phyloP scores from a whole-genome alignment of 108 stramenopile species.

The Cyclotella distinguenda region DNA sequence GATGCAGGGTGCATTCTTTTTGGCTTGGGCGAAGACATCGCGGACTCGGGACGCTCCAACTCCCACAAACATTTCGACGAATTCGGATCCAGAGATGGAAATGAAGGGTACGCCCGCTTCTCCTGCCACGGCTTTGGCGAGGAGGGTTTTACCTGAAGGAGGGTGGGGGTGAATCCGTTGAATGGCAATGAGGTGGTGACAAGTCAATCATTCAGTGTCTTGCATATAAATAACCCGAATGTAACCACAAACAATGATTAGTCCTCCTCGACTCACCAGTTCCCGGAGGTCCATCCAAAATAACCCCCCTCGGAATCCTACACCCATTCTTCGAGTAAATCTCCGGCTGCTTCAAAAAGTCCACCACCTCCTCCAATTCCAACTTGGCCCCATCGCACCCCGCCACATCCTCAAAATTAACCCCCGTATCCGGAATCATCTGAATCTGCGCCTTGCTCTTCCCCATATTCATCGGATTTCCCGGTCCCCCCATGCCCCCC shows the following conservation, averaged over 20 bases:
- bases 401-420: conserved; percentile 95
- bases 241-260: neutral
- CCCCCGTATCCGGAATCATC: conserved; percentile 88
- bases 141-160: conserved; percentile 96
- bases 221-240: too few relatives aligned
- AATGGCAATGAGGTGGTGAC: neutral
- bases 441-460: conserved; percentile 90
- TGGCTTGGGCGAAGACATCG: conserved; percentile 90
- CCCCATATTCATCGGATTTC: conserved; percentile 87
- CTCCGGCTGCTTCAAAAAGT: conserved; percentile 96
- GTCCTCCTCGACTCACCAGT: conserved; percentile 64
- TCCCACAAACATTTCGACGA: conserved; percentile 94
- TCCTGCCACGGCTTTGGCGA: conserved; percentile 98
- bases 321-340: conserved; percentile 88
- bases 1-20: conserved; percentile 92
- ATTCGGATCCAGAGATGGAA: conserved; percentile 91
- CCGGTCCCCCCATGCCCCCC: conserved; percentile 68
- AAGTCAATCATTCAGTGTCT: neutral
- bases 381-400: conserved; percentile 96
- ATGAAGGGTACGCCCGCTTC: conserved; percentile 97
- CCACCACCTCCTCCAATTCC: conserved; percentile 94
- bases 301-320: conserved; percentile 81
- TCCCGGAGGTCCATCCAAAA: conserved; percentile 84
- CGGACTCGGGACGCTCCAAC: conserved; percentile 95
- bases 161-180: conserved; percentile 34